Evolutionary conservation across 495 filamentous ascomycete genomes (phyloP).

Genomic region (Xylaria sp.): DNA sequence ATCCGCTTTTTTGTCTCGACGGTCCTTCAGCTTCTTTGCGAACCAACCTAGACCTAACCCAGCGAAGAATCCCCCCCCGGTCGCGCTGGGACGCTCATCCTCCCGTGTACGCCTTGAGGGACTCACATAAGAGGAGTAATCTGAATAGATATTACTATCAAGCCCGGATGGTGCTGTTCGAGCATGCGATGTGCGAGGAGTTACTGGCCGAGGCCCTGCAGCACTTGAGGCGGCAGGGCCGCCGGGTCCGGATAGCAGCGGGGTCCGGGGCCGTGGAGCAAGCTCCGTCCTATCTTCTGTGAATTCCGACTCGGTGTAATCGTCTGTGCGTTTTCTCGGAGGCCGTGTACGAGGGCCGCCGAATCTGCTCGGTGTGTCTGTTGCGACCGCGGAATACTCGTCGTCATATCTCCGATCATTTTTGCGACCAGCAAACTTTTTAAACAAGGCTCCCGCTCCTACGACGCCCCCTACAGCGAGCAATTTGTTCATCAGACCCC

Average conservation of each 20-base stretch:
- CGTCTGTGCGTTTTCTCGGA: conserved; percentile 39
- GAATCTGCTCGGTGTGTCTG: conserved; percentile 57
- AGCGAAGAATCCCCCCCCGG: conserved; percentile 68
- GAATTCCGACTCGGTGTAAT: conserved; percentile 52
- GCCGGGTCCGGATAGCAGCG: conserved; percentile 50
- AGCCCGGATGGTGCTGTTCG: conserved; percentile 46
- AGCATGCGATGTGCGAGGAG: conserved; percentile 51
- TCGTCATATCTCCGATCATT: conserved; percentile 63
- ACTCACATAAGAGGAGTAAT: conserved; percentile 59
- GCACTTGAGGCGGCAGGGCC: conserved; percentile 47
- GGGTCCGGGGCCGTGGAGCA: conserved; percentile 42
- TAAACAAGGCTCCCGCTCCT: conserved; percentile 70
- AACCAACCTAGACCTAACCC: conserved; percentile 71
- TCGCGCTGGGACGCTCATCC: conserved; percentile 45
- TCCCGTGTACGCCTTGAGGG: conserved; percentile 50
- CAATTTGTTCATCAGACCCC: conserved; percentile 69
- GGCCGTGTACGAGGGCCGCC: conserved; percentile 43
- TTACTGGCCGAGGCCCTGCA: conserved; percentile 42
- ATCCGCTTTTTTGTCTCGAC: conserved; percentile 67
- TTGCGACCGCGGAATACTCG: conserved; percentile 61
- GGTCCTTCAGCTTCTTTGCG: conserved; percentile 68
- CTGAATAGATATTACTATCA: conserved; percentile 52
- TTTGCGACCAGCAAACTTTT: conserved; percentile 67
- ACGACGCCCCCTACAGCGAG: conserved; percentile 70
- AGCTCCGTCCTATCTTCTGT: conserved; percentile 56